Conservation (phyloP, 805 yeast species). For the Metschnikowia baotianmanensis region DNA sequence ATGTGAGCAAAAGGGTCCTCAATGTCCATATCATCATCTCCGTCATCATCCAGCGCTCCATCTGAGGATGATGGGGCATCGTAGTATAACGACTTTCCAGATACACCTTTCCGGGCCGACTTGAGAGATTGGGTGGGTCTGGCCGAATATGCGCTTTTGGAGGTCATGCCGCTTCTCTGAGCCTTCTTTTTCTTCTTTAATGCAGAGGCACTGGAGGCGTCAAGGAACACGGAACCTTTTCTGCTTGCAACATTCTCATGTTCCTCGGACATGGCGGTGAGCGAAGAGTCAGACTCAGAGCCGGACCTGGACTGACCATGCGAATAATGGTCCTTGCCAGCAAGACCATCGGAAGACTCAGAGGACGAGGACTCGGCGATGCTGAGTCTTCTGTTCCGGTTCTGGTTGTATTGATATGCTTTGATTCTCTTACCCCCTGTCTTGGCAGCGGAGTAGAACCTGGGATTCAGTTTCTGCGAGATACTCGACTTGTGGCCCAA, state of each 20-base stretch:
- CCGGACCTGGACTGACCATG: slow-evolving; percentile 6
- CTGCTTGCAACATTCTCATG: slow-evolving; percentile 17
- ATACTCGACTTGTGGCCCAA: slow-evolving; percentile 8
- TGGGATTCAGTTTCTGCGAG: slow-evolving; percentile 16
- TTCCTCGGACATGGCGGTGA: slow-evolving; percentile 36
- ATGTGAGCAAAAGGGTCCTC: slow-evolving; percentile 18
- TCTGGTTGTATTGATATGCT: slow-evolving; percentile 19
- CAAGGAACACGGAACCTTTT: slow-evolving; percentile 16
- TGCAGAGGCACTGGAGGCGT: neutral
- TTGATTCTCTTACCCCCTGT: slow-evolving; percentile 36
- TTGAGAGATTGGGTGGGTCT: slow-evolving; percentile 12
- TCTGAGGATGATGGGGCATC: slow-evolving; percentile 5
- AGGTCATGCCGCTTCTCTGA: slow-evolving; percentile 2
- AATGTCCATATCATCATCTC: neutral
- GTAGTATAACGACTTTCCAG: slow-evolving; percentile 10
- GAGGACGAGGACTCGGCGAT: slow-evolving; percentile 34
- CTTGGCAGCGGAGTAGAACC: slow-evolving; percentile 12
- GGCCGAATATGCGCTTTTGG: neutral
- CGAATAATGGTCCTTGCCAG: slow-evolving; percentile 11
- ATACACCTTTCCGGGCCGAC: slow-evolving; percentile 14
- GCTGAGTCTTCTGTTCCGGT: slow-evolving; percentile 30
- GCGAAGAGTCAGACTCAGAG: slow-evolving; percentile 38
- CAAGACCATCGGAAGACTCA: slow-evolving; percentile 23
- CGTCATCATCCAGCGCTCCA: slow-evolving; percentile 2
- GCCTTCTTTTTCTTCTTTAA: neutral